Conservation (phyloP, 2,329 filamentous ascomycete genomes). For the Aspergillus fumigatus region DNA sequence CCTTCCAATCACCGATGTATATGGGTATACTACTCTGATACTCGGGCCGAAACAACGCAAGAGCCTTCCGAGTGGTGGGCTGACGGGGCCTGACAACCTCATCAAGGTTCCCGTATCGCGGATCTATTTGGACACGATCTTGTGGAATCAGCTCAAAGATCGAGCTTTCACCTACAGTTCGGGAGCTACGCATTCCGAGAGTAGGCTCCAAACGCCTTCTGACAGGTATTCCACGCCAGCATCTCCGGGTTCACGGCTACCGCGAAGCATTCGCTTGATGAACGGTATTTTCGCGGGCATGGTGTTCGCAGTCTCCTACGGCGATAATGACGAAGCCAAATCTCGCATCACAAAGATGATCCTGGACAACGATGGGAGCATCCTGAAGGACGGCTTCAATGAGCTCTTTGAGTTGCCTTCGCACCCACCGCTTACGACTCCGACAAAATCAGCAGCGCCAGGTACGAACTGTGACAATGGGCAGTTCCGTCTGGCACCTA, state of each 20-base stretch:
- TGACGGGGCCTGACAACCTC: constrained; percentile 25
- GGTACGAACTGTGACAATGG: constrained; percentile 12
- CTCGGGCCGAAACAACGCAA: constrained; percentile 41
- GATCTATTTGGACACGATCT: constrained; percentile 44
- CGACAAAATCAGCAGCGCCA: constrained; percentile 22
- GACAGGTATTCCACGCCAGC: constrained; percentile 37
- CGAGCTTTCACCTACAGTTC: constrained; percentile 32
- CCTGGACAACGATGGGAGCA: constrained; percentile 62
- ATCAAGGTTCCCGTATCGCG: constrained; percentile 41
- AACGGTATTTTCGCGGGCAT: constrained; percentile 67
- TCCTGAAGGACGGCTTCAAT: constrained; percentile 73
- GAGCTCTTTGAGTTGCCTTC: constrained; percentile 62
- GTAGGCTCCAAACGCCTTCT: constrained; percentile 33
- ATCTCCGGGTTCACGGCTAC: constrained; percentile 48
- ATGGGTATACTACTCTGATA: constrained; percentile 40
- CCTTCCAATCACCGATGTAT: constrained; percentile 38
- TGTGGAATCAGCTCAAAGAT: constrained; percentile 44
- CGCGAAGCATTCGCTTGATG: constrained; percentile 32
- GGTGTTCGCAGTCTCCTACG: constrained; percentile 80
- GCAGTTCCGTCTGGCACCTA: constrained; percentile 51
- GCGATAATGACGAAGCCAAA: constrained; percentile 53
- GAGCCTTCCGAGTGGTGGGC: constrained; percentile 32
- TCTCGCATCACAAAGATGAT: constrained; percentile 60
- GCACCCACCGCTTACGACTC: constrained; percentile 24
- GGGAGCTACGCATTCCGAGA: constrained; percentile 14